Evolutionary conservation across 2,329 filamentous ascomycete genomes (phyloP).

Genomic region (Aspergillus sp.): DNA sequence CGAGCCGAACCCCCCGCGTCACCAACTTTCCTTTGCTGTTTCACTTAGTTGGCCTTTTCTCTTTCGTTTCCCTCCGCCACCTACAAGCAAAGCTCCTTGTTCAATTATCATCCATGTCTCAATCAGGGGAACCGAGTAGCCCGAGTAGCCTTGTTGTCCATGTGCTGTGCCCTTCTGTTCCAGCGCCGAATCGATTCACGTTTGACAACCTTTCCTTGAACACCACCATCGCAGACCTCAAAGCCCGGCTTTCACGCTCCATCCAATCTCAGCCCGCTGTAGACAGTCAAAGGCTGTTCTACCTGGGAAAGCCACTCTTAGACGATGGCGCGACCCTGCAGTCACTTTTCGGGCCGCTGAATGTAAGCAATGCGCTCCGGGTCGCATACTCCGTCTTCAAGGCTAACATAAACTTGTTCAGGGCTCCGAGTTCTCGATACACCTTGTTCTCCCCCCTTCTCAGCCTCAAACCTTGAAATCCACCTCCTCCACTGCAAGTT

Average conservation of each 20-base stretch:
- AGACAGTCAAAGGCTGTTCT: constrained; percentile 61
- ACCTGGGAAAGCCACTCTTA: constrained; percentile 58
- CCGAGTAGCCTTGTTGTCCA: constrained; percentile 37
- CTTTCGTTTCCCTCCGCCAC: background rate
- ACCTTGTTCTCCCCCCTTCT: constrained; percentile 50
- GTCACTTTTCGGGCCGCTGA: constrained; percentile 55
- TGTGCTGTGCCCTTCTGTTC: constrained; percentile 47
- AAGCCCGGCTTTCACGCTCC: constrained; percentile 54
- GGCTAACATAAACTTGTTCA: constrained; percentile 20
- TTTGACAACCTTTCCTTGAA: constrained; percentile 42
- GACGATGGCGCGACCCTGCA: constrained; percentile 55
- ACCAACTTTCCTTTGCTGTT: background rate
- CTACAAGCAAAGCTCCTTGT: background rate
- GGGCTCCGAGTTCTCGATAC: constrained; percentile 40
- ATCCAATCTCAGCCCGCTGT: constrained; percentile 53
- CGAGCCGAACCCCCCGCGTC: constrained; percentile 2
- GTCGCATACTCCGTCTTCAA: background rate
- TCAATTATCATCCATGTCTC: background rate
- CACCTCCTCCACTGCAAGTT: background rate
- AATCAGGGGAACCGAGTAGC: constrained; percentile 1
- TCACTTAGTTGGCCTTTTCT: constrained; percentile 9
- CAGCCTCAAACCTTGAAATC: constrained; percentile 19
- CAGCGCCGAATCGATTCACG: constrained; percentile 42
- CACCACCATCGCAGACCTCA: constrained; percentile 58
- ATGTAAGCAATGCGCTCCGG: constrained; percentile 44